Evolutionary conservation across 2,329 filamentous ascomycete genomes (phyloP).

Genomic region (Xylariaceae sp.): DNA sequence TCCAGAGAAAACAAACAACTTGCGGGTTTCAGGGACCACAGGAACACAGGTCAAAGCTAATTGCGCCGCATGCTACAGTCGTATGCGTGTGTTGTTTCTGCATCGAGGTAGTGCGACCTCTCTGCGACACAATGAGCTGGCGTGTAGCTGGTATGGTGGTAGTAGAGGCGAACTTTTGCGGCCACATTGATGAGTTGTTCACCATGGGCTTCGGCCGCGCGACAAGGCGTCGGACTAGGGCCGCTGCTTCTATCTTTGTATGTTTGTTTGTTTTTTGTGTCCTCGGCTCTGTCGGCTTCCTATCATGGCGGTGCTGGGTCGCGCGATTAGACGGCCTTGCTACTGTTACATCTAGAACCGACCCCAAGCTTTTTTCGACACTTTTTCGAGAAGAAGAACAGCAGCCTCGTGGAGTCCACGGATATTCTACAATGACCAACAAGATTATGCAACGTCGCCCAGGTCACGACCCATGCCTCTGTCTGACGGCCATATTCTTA

Average conservation of each 20-base stretch:
- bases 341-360: constrained; percentile 4
- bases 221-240: background rate
- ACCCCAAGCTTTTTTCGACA: background rate
- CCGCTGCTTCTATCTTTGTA: background rate
- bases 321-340: constrained; percentile 4
- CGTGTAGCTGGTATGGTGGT: constrained; percentile 8
- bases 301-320: constrained; percentile 5
- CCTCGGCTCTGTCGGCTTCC: background rate
- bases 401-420: constrained; percentile 4
- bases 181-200: constrained; percentile 22
- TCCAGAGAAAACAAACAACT: constrained; percentile 4
- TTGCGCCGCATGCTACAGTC: constrained; percentile 19
- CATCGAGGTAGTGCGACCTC: constrained; percentile 16
- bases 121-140: constrained; percentile 13
- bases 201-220: background rate
- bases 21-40: background rate
- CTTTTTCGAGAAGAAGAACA: background rate
- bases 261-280: constrained; percentile 20
- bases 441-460: background rate
- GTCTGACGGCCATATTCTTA: constrained; percentile 1
- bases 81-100: constrained; percentile 7
- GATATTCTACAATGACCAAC: background rate
- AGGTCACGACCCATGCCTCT: background rate
- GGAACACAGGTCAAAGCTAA: constrained; percentile 2
- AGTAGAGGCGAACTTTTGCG: constrained; percentile 6